Percentiles rank a stretch among this genome's conserved stretches.
phyloP scores from a whole-genome alignment of 2,329 filamentous ascomycete genomes.

The Periglandula ipomoeae region DNA sequence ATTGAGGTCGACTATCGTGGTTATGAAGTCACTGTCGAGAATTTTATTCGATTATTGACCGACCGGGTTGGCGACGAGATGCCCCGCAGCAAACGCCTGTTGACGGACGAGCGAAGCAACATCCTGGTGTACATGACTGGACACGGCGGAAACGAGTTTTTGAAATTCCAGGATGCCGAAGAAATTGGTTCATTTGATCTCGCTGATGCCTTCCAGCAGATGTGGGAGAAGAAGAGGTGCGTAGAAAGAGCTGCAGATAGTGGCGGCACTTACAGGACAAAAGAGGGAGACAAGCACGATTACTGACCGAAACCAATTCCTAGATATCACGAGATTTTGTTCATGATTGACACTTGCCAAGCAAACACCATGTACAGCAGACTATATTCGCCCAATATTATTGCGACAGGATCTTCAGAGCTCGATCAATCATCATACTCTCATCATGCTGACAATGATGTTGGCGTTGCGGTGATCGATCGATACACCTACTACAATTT shows the following conservation, averaged over 20 bases:
- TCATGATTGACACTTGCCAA: constrained; percentile 99
- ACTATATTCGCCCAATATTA: constrained; percentile 96
- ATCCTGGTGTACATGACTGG: constrained; percentile 99
- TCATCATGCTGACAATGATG: constrained; percentile 95
- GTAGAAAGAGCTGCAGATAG: constrained; percentile 4
- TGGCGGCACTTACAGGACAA: neutral
- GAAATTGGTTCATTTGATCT: constrained; percentile 95
- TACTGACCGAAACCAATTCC: neutral
- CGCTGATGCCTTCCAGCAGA: constrained; percentile 95
- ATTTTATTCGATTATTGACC: constrained; percentile 91
- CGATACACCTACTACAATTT: constrained; percentile 98
- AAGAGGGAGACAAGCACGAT: neutral
- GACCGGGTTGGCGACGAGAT: constrained; percentile 92
- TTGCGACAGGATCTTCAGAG: constrained; percentile 92
- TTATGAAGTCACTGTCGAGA: constrained; percentile 98
- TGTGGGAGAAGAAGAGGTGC: constrained; percentile 99
- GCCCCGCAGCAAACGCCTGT: constrained; percentile 82
- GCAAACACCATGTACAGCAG: constrained; percentile 99
- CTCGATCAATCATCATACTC: constrained; percentile 95
- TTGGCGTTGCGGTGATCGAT: constrained; percentile 96
- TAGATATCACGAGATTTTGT: constrained; percentile 91
- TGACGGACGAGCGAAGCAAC: constrained; percentile 93
- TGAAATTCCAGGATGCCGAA: constrained; percentile 97
- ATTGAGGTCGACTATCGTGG: constrained; percentile 98
- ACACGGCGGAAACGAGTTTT: constrained; percentile 92